A percentile compares a stretch with the other conserved stretches of the same genome.
Evolutionary conservation across 1,139 yeast genomes (phyloP).

Genomic region (Arxiozyma bovina): DNA sequence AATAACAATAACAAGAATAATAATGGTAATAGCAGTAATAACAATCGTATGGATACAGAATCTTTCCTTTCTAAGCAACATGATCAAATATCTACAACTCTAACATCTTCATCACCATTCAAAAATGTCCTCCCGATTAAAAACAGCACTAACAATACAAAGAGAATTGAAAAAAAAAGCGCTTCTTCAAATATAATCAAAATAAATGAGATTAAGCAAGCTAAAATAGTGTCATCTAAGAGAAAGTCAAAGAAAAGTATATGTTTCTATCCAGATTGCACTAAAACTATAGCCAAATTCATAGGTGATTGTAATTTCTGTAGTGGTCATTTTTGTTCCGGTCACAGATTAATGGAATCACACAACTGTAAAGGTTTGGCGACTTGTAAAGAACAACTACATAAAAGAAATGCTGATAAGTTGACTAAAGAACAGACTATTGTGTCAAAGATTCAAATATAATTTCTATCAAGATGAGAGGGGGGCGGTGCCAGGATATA

Average conservation of each 20-base stretch:
- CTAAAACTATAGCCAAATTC: conserved; percentile 63
- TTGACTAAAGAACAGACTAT: conserved; percentile 40
- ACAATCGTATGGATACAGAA: background rate
- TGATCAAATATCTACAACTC: background rate
- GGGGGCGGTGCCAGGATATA: too few relatives aligned
- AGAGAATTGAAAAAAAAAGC: background rate
- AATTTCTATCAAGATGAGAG: background rate
- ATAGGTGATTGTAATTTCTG: conserved; percentile 87
- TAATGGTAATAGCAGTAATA: too few relatives aligned
- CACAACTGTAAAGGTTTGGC: conserved; percentile 75
- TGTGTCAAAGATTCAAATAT: conserved; percentile 36
- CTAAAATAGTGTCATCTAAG: background rate
- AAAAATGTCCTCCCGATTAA: background rate
- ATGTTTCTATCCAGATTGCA: conserved; percentile 57
- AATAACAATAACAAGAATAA: background rate
- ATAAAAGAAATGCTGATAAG: conserved; percentile 45
- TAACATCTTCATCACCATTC: background rate
- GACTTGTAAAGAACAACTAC: conserved; percentile 72
- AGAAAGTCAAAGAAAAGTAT: conserved; percentile 47
- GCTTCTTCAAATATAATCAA: background rate
- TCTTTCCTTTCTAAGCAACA: background rate
- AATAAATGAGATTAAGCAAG: background rate
- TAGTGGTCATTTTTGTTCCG: conserved; percentile 78
- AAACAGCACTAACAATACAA: background rate
- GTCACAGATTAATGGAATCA: conserved; percentile 78